Base-by-base conservation (phyloP, 2,329 filamentous ascomycete species). In the Fusarium sp. region DNA sequence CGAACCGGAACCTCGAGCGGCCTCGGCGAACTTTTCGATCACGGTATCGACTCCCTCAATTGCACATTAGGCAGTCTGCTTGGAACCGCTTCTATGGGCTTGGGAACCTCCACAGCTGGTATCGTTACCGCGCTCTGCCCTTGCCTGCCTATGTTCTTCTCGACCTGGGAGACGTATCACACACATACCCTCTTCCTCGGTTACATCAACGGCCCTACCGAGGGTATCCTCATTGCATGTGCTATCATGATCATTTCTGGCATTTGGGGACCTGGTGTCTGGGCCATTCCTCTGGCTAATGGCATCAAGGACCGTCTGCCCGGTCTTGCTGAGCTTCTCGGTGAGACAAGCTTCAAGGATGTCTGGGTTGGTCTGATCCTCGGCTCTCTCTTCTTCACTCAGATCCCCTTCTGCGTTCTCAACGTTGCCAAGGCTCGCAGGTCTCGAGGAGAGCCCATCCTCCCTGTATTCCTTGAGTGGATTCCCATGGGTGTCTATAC, bases 81-180 rank as follows among this genome's bases (percentile, higher is more conserved):
- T 67, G 93, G 97, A 80, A 95, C 93, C 8, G 95, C 93, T 16
- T 94, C 95, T 54, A 96, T 99, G 91, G 95, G 92, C 28, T 86
- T 97, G 52, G 96, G 96, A 40, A 89, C 92, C 6, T 93, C 92
- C 18, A 90, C 89, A 68, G 89, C 93, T 20, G 96, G 96, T 70
- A 91, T 96, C 59, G 97, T 97, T 78, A 98, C 96, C 1, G 94
- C 94, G 3, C 84, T 99, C 42, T 89, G 95, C 64, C 96, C 96
- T 2, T 97, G 94, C 73, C 83, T 99, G 44, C 93, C 96, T 63
- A 99, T 99, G 96, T 99, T 97, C 85, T 97, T 99, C 82, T 97
- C 95, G 4, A 99, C 96, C 3, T 99, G 96, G 96, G 96, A 99
- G 82, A 99, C 96, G 1, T 99, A 97, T 79, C 96, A 99, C 81